Percentiles rank a stretch among this genome's conserved stretches.
These are phyloP conservation scores for Nicotiana knightiana DNA, from an alignment of 257 asterid species.

Conservation along the genomic window DNA sequence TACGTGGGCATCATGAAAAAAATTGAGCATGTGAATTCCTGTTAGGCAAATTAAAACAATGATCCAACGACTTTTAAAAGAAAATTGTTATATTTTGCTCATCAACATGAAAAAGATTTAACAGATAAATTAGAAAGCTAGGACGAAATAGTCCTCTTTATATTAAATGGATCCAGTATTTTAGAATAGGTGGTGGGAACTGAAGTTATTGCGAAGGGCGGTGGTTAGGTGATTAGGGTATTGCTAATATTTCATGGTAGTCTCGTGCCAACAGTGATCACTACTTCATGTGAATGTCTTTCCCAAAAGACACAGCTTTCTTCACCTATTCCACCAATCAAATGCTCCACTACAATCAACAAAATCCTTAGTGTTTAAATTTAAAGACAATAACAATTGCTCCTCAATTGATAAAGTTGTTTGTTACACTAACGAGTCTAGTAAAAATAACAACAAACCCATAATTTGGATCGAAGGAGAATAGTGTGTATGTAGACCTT, in stretches of 20 bases:
- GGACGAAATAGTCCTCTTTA: too few relatives aligned
- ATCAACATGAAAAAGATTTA: background rate
- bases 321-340: slow-evolving; percentile 8
- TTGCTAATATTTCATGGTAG: background rate
- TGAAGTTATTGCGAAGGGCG: background rate
- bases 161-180: too few relatives aligned
- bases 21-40: background rate
- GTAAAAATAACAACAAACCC: too few relatives aligned
- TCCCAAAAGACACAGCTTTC: slow-evolving; percentile 3
- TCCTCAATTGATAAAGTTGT: too few relatives aligned
- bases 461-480: rapidly evolving
- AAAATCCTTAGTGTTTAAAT: background rate
- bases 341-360: background rate
- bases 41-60: background rate
- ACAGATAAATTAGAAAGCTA: too few relatives aligned
- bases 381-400: too few relatives aligned
- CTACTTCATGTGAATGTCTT: background rate
- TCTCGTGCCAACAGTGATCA: slow-evolving; percentile 4
- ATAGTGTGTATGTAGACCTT: too few relatives aligned
- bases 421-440: too few relatives aligned
- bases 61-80: background rate
- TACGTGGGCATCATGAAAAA: background rate
- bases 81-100: background rate
- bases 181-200: too few relatives aligned
- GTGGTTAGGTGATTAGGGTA: background rate